These are phyloP conservation scores for Hibiscus syriacus DNA, from an alignment of 345 rosid genomes.

Conservation along the genomic window DNA sequence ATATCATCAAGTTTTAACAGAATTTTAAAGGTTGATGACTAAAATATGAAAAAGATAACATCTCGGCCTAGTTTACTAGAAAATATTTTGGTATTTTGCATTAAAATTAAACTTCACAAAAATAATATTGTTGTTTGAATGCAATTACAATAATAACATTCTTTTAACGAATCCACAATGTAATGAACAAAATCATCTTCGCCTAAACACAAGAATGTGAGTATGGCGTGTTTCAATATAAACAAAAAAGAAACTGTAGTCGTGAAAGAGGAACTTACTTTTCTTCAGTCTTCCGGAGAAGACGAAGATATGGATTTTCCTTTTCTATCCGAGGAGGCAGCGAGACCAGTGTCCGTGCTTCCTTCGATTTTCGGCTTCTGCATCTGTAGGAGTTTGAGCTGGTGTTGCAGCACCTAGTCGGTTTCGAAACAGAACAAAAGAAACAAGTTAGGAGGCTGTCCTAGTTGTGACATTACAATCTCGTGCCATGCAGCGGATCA, in stretches of 20 bases:
- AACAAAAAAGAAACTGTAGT: neutral
- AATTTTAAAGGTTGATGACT: too few relatives aligned
- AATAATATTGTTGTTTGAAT: too few relatives aligned
- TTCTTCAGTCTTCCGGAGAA: conserved; percentile 12
- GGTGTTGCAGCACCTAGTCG: conserved; percentile 32
- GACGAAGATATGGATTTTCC: conserved; percentile 31
- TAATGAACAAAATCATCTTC: too few relatives aligned
- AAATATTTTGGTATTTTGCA: too few relatives aligned
- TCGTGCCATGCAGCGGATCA: too few relatives aligned
- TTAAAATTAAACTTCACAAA: too few relatives aligned
- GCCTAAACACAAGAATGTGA: neutral
- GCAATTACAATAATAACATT: neutral
- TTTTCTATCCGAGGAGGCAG: conserved; percentile 24
- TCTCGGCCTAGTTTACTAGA: too few relatives aligned
- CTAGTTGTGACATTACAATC: too few relatives aligned
- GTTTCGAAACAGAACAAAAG: neutral
- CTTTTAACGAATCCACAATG: neutral
- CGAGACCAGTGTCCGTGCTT: neutral
- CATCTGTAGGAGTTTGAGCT: conserved; percentile 28
- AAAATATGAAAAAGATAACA: too few relatives aligned
- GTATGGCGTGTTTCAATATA: neutral
- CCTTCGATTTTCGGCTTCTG: conserved; percentile 18
- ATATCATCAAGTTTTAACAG: too few relatives aligned
- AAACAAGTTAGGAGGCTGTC: neutral
- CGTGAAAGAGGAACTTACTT: neutral